phyloP scores from a whole-genome alignment of 257 asterid species.

The Nicotiana obtusifolia region DNA sequence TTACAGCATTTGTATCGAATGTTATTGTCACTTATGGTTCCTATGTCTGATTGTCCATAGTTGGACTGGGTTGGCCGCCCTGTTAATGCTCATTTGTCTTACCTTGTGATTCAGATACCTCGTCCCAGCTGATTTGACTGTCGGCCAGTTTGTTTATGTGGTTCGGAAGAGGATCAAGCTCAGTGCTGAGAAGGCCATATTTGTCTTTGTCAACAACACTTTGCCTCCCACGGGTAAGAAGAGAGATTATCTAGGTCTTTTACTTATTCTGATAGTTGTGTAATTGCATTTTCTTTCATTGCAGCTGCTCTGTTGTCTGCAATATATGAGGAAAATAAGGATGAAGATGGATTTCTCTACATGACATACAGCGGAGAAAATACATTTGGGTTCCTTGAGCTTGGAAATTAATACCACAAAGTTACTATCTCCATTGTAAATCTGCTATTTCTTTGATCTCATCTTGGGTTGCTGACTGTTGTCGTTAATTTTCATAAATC shows the following conservation, averaged over 20 bases:
- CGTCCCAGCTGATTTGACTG: slow-evolving; percentile 66
- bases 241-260: neutral
- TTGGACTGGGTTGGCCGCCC: neutral
- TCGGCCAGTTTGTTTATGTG: slow-evolving; percentile 77
- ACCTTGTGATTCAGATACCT: slow-evolving; percentile 49
- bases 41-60: neutral
- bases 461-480: neutral
- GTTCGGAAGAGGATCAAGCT: slow-evolving; percentile 76
- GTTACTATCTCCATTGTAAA: neutral
- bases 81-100: neutral
- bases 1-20: neutral
- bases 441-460: neutral
- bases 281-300: slow-evolving; percentile 12
- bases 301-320: slow-evolving; percentile 70
- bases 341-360: slow-evolving; percentile 84
- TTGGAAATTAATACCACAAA: slow-evolving; percentile 2
- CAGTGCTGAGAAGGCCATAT: slow-evolving; percentile 67
- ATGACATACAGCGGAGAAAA: slow-evolving; percentile 84
- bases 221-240: slow-evolving; percentile 70
- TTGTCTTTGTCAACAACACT: slow-evolving; percentile 53
- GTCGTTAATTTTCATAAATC: neutral
- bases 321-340: slow-evolving; percentile 73
- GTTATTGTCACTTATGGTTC: neutral
- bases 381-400: slow-evolving; percentile 48
- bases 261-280: neutral